Conservation (phyloP, 768 basidiomycete species). For the Zangia roseola region DNA sequence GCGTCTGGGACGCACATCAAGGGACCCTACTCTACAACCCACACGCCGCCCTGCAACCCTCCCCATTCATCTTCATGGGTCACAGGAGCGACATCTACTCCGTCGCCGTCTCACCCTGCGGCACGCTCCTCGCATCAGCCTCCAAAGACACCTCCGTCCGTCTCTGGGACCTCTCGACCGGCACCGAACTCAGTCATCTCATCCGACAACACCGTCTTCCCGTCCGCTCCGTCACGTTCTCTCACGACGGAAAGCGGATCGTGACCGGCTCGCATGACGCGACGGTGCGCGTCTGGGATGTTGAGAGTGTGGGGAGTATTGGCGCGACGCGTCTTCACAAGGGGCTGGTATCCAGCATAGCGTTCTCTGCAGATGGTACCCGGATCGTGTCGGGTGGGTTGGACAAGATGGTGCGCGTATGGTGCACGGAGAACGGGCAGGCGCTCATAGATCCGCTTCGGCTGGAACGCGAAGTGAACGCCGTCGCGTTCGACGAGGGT, state of each 20-base stretch:
- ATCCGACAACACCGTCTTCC: constrained; percentile 28
- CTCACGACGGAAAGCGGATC: constrained; percentile 26
- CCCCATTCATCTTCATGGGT: constrained; percentile 16
- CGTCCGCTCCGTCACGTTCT: constrained; percentile 27
- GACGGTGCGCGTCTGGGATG: constrained; percentile 33
- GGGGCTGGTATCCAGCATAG: constrained; percentile 23
- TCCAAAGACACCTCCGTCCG: constrained; percentile 33
- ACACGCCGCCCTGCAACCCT: neutral
- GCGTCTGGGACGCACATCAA: constrained; percentile 27
- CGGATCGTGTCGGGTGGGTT: constrained; percentile 30
- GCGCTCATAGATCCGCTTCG: constrained; percentile 19
- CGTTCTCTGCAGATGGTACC: constrained; percentile 29
- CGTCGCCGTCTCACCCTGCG: constrained; percentile 31
- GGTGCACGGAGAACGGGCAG: constrained; percentile 25
- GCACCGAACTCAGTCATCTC: constrained; percentile 23
- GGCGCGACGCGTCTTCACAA: constrained; percentile 25
- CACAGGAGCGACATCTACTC: constrained; percentile 27
- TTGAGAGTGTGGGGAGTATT: constrained; percentile 28
- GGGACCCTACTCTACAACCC: constrained; percentile 19
- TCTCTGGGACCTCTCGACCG: constrained; percentile 25
- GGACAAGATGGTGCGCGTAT: constrained; percentile 30
- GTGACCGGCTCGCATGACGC: constrained; percentile 27
- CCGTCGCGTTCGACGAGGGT: constrained; percentile 25
- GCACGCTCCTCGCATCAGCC: constrained; percentile 27
- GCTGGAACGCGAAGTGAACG: constrained; percentile 16